Base-by-base conservation (phyloP, 352 stramenopile species). In the Phytophthora nicotianae region DNA sequence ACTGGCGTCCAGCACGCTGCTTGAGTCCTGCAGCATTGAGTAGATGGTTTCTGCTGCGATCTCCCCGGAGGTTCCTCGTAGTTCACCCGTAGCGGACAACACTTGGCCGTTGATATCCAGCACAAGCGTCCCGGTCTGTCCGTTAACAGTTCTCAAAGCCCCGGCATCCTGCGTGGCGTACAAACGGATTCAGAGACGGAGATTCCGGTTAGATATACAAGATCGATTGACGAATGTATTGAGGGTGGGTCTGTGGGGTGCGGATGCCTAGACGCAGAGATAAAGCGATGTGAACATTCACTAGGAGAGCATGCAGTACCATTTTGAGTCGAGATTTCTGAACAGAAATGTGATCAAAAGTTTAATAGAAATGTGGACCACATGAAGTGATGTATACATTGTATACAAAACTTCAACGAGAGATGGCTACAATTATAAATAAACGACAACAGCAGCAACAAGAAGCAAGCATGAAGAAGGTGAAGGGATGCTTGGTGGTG, bases 21-120 rank as follows among this genome's bases (percentile, higher is more conserved):
- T 74, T n/a, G 82, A 75, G 62, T 91, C 80, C 72, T 89, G 52
- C 16, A 92, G 70, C 65, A 92, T 89, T 4, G 81, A 84, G 55
- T 83, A 83, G 29, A 94, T 74, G 19, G 70, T 77, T 41, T 89
- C 76, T 13, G 74, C 77, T 32, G 75, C 80, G 37, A 75, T 68
- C 17, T 90, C 79, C 42, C 81, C 83, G 2, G 65, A 68, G 4
- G 64, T 68, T 17, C 80, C 83, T 35, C 66, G 59, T 3, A 94
- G 54, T 43, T 92, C 77, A 8, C 85, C 85, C 3, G 85, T 85
- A 20, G 75, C 71, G 7, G 81, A 89, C 9, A 90, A 65, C 42
- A 94, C 78, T 50, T 80, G 70, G 24, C 85, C 81, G 33, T 75
- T 60, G 51, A 74, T 72, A 68, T 85, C 69, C 40, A 91, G 51